These are phyloP conservation scores for Tuber brumale DNA, from an alignment of 495 filamentous ascomycete genomes.

Conservation along the genomic window DNA sequence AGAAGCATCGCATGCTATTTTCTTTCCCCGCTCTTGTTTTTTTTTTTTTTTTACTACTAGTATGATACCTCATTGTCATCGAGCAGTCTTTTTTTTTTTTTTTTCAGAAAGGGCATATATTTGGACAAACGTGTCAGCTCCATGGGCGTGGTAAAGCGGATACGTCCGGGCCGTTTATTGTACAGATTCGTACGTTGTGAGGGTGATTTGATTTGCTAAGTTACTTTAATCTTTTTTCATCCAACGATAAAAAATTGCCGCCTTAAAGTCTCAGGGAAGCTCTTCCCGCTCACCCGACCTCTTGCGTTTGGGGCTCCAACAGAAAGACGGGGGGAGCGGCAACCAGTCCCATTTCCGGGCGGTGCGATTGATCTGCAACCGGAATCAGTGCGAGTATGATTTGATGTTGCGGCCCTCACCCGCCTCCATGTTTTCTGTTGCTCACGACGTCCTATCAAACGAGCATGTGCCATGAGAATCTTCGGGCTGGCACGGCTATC, in stretches of 20 bases:
- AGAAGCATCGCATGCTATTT: slow-evolving; percentile 8
- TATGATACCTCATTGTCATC: not conserved
- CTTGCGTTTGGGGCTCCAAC: not conserved
- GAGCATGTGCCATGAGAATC: not conserved
- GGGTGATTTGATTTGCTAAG: not conserved
- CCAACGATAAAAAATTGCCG: not conserved
- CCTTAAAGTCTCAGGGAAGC: not conserved
- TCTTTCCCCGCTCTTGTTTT: slow-evolving; percentile 2
- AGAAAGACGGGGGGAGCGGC: not conserved
- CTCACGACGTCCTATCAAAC: not conserved
- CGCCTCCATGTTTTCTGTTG: not conserved
- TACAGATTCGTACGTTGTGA: not conserved
- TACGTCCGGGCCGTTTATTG: not conserved
- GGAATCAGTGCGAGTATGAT: not conserved
- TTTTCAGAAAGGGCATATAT: not conserved
- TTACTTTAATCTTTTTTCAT: not conserved
- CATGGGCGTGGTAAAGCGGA: not conserved
- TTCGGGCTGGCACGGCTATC: not conserved
- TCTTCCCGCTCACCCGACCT: not conserved
- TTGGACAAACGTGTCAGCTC: not conserved
- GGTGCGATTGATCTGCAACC: not conserved
- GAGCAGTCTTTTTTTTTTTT: not conserved
- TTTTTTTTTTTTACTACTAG: not conserved
- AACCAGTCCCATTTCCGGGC: not conserved
- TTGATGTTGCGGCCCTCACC: not conserved